Conservation (phyloP, 2,329 filamentous ascomycete genomes). For the Colletotrichum orbiculare region DNA sequence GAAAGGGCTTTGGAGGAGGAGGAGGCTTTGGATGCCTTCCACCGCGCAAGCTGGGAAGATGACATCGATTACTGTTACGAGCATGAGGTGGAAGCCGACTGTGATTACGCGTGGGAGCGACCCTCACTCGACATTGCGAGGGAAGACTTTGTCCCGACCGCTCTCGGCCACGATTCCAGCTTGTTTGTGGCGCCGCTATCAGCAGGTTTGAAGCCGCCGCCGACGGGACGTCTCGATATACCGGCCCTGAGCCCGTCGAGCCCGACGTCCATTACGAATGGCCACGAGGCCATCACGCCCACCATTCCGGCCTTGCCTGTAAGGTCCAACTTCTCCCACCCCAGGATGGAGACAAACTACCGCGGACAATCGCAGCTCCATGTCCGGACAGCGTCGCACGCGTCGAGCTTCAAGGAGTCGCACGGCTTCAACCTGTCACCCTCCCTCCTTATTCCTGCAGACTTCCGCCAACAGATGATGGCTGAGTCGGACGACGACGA, state of each 20-base stretch:
- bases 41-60: constrained; percentile 71
- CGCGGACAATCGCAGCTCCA: constrained; percentile 44
- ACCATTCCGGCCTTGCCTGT: constrained; percentile 48
- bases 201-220: constrained; percentile 30
- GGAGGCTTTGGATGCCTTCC: constrained; percentile 43
- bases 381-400: constrained; percentile 56
- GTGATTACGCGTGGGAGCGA: constrained; percentile 74
- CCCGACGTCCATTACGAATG: constrained; percentile 53
- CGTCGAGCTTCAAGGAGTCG: constrained; percentile 67
- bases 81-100: constrained; percentile 74
- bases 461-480: constrained; percentile 66
- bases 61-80: constrained; percentile 79
- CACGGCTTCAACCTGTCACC: constrained; percentile 71
- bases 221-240: constrained; percentile 48
- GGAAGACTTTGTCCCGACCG: constrained; percentile 43
- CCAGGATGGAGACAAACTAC: constrained; percentile 50
- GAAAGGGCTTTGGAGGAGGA: constrained; percentile 42
- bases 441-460: constrained; percentile 69
- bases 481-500: constrained; percentile 26
- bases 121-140: constrained; percentile 61
- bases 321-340: constrained; percentile 64
- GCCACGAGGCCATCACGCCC: constrained; percentile 59
- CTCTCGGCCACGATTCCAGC: constrained; percentile 37
- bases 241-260: constrained; percentile 63
- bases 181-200: constrained; percentile 28